A percentile compares a stretch with the other conserved stretches of the same genome.
Evolutionary conservation across 1,139 yeast genomes (phyloP).

Genomic region (Nadsonia starkeyi-henricii): DNA sequence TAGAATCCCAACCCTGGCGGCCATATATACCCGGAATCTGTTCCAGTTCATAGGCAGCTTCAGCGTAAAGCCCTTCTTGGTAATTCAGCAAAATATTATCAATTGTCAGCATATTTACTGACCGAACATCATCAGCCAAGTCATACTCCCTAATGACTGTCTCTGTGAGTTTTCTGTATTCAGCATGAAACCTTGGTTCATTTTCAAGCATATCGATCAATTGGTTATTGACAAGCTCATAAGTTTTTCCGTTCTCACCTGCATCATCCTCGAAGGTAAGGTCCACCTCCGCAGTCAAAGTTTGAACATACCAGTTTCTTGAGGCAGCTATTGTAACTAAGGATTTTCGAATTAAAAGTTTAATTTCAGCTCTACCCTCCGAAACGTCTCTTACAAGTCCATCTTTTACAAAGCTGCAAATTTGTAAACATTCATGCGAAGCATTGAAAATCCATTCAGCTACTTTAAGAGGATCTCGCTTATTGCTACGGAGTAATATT

Average conservation of each 20-base stretch:
- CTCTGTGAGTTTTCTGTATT: slow-evolving; percentile 30
- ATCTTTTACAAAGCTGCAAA: slow-evolving; percentile 16
- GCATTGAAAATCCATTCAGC: slow-evolving; percentile 25
- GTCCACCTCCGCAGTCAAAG: slow-evolving; percentile 31
- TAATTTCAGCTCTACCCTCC: slow-evolving; percentile 27
- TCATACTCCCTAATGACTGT: slow-evolving; percentile 35
- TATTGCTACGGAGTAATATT: slow-evolving; percentile 16
- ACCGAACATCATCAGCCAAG: slow-evolving; percentile 38
- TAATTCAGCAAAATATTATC: slow-evolving; percentile 66
- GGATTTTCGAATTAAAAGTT: slow-evolving; percentile 23
- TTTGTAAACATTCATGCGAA: slow-evolving; percentile 20
- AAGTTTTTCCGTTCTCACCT: slow-evolving; percentile 10
- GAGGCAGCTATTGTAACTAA: slow-evolving; percentile 22
- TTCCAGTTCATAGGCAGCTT: slow-evolving; percentile 49
- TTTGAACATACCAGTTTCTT: slow-evolving; percentile 24
- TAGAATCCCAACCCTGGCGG: slow-evolving; percentile 57
- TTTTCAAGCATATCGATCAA: slow-evolving; percentile 9
- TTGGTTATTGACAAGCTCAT: slow-evolving; percentile 10
- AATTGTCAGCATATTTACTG: slow-evolving; percentile 63
- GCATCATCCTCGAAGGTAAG: slow-evolving; percentile 16
- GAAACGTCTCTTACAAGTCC: slow-evolving; percentile 21
- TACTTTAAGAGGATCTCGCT: slow-evolving; percentile 14
- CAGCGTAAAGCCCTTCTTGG: slow-evolving; percentile 40
- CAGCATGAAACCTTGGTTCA: slow-evolving; percentile 22
- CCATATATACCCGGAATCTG: slow-evolving; percentile 57